phyloP scores from a whole-genome alignment of 306 rosid species.

The Vigna hirtella region DNA sequence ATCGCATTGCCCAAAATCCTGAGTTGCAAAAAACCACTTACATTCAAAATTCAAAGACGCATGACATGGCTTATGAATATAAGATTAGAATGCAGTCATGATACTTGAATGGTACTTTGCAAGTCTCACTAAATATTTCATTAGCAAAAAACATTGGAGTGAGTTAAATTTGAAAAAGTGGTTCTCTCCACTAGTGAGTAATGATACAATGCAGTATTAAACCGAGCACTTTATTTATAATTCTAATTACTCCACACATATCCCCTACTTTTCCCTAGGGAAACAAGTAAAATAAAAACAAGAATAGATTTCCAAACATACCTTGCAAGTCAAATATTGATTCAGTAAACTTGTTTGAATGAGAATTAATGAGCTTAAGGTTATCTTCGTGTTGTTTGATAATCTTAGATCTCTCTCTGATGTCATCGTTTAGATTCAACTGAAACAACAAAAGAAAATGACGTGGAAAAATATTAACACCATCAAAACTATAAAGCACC shows the following conservation, averaged over 20 bases:
- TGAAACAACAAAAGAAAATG: constrained; percentile 38
- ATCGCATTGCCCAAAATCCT: no score
- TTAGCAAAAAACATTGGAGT: constrained; percentile 43
- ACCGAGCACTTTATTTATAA: constrained; percentile 4
- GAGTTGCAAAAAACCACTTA: no score
- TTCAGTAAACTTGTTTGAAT: constrained; percentile 53
- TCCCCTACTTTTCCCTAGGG: background rate
- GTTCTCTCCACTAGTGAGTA: background rate
- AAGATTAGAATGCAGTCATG: no score
- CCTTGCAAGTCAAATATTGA: constrained; percentile 66
- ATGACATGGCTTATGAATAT: no score
- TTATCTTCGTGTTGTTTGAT: constrained; percentile 63
- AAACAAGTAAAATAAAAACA: background rate
- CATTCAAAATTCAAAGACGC: no score
- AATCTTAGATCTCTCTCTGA: constrained; percentile 34
- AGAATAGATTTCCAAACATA: constrained; percentile 30
- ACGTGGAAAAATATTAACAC: background rate
- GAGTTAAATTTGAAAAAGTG: background rate
- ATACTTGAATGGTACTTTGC: constrained; percentile 57
- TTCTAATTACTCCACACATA: constrained; percentile 7
- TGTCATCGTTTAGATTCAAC: constrained; percentile 38
- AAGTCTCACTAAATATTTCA: constrained; percentile 61
- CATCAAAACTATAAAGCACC: background rate
- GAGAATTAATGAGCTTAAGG: constrained; percentile 59
- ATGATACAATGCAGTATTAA: background rate